These are phyloP conservation scores for Fusarium camptoceras DNA, from an alignment of 2,329 filamentous ascomycete species.

Conservation along the genomic window DNA sequence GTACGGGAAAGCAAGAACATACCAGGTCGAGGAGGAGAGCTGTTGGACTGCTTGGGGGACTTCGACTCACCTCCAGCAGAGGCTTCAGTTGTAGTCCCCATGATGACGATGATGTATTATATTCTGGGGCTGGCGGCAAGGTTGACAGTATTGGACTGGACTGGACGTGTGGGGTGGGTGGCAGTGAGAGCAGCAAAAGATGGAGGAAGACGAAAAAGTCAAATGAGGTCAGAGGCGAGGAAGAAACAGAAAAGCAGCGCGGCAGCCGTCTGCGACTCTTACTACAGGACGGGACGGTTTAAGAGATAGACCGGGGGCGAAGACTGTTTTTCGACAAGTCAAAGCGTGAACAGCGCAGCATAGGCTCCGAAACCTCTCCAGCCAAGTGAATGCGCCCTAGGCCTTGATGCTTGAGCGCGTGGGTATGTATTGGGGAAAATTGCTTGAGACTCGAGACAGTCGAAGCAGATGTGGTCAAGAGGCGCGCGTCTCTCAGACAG, in stretches of 20 bases:
- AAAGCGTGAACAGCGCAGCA: conserved; percentile 35
- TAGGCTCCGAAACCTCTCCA: conserved; percentile 23
- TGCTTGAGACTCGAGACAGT: conserved; percentile 28
- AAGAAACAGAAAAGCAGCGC: conserved; percentile 41
- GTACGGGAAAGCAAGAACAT: conserved; percentile 42
- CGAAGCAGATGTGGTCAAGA: conserved; percentile 21
- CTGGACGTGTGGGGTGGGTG: conserved; percentile 47
- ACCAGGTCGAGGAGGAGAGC: conserved; percentile 59
- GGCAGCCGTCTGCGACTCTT: conserved; percentile 37
- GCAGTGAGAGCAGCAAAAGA: conserved; percentile 42
- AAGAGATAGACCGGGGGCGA: conserved; percentile 39
- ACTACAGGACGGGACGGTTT: conserved; percentile 40
- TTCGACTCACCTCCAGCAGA: conserved; percentile 58
- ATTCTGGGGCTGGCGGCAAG: conserved; percentile 48
- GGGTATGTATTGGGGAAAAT: conserved; percentile 7
- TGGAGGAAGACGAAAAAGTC: conserved; percentile 48
- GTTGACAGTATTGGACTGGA: conserved; percentile 41
- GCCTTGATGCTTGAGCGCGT: conserved; percentile 17
- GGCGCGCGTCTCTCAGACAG: conserved; percentile 26
- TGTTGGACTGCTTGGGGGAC: conserved; percentile 61
- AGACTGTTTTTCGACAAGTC: conserved; percentile 38
- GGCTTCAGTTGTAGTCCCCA: conserved; percentile 57
- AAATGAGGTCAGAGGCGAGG: conserved; percentile 57
- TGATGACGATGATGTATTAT: conserved; percentile 63
- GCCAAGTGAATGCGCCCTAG: conserved; percentile 8